These are phyloP conservation scores for Zoysia matrella DNA, from an alignment of 202 grass and related monocot genomes.

Conservation along the genomic window DNA sequence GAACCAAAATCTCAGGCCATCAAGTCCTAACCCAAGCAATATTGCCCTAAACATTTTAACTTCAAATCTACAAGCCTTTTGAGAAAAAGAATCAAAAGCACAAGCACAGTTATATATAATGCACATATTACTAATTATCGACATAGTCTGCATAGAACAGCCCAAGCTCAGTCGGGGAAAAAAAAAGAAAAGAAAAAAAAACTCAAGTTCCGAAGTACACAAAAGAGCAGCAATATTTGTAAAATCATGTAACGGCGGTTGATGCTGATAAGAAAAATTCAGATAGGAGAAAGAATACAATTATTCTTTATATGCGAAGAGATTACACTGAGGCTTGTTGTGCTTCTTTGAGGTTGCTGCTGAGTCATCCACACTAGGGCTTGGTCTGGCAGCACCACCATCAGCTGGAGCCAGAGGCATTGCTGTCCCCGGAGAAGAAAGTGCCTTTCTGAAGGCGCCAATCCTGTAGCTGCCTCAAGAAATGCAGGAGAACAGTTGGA, in stretches of 20 bases:
- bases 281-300: conserved; percentile 17
- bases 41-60: background rate
- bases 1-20: background rate
- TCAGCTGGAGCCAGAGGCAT: background rate
- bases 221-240: background rate
- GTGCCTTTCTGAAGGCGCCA: background rate
- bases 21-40: background rate
- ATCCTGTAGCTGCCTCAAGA: conserved; percentile 23
- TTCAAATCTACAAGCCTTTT: background rate
- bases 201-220: background rate
- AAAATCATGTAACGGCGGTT: background rate
- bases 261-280: background rate
- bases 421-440: conserved; percentile 3
- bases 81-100: background rate
- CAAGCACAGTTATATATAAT: background rate
- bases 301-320: conserved; percentile 30
- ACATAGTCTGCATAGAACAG: background rate
- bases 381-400: conserved; percentile 7
- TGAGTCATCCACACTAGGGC: conserved; percentile 8
- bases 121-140: background rate
- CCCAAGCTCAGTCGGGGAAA: background rate
- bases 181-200: background rate
- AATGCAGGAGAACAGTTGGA: conserved; percentile 11
- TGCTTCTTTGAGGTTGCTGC: conserved; percentile 32
- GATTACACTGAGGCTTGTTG: conserved; percentile 65